Percentiles rank a stretch among this genome's conserved stretches.
Conservation (phyloP, 2,329 filamentous ascomycete genomes). For the Emergomyces orientalis region DNA sequence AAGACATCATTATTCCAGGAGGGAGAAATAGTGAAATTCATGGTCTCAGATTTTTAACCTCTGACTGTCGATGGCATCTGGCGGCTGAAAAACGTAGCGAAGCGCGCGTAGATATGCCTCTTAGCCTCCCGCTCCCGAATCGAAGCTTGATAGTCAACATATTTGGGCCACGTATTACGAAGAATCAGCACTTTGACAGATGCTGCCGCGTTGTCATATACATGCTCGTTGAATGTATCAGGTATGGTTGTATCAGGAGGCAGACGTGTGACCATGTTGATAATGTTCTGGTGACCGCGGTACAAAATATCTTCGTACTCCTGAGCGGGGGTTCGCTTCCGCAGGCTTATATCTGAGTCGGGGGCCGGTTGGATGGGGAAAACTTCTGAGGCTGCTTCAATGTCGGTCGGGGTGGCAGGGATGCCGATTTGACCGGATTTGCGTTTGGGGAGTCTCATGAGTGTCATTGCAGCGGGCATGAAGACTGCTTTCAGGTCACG, state of each 20-base stretch:
- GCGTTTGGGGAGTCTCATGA: constrained; percentile 4
- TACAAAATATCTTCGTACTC: constrained; percentile 10
- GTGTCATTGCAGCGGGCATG: constrained; percentile 15
- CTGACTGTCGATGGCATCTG: not conserved
- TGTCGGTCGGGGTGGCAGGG: not conserved
- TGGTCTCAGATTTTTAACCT: not conserved
- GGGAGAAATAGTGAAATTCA: not conserved
- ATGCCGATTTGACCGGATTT: not conserved
- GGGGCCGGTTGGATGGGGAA: not conserved
- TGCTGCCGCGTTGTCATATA: constrained; percentile 48
- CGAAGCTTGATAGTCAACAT: constrained; percentile 26
- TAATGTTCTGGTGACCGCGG: constrained; percentile 11
- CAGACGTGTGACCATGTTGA: constrained; percentile 15
- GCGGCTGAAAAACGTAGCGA: not conserved
- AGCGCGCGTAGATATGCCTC: not conserved
- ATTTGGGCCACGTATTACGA: constrained; percentile 56
- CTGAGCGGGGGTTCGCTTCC: constrained; percentile 1
- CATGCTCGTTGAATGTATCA: constrained; percentile 35
- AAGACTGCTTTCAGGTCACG: constrained; percentile 45
- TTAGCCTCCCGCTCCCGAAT: not conserved
- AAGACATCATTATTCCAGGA: not conserved
- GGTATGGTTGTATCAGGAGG: constrained; percentile 13
- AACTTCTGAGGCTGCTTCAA: not conserved
- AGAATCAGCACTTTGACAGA: constrained; percentile 54
- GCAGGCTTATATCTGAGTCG: not conserved